Evolutionary conservation across 495 filamentous ascomycete species (phyloP).

Genomic region (Filosporella fistucella): DNA sequence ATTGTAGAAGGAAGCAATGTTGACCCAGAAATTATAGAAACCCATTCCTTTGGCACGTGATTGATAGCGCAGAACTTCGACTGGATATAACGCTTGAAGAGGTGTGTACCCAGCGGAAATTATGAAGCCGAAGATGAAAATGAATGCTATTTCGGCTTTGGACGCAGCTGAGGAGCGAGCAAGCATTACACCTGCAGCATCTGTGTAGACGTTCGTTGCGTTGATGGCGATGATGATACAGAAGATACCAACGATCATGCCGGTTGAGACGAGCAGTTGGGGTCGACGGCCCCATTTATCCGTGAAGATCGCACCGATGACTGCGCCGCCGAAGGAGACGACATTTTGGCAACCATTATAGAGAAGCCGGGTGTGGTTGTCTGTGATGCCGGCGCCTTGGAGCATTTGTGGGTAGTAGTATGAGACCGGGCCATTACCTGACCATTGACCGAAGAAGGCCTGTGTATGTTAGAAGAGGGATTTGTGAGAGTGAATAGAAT

Average conservation of each 20-base stretch:
- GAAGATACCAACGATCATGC: conserved; percentile 41
- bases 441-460: conserved; percentile 28
- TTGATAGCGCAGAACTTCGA: conserved; percentile 34
- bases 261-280: conserved; percentile 44
- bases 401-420: conserved; percentile 47
- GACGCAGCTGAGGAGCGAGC: conserved; percentile 40
- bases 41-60: conserved; percentile 48
- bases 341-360: background rate
- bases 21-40: conserved; percentile 32
- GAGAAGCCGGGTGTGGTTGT: conserved; percentile 50
- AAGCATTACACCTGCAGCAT: conserved; percentile 34
- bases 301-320: conserved; percentile 46
- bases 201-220: conserved; percentile 20
- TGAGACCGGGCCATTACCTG: conserved; percentile 42
- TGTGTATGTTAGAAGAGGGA: background rate
- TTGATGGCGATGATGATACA: conserved; percentile 46
- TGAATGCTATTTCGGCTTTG: conserved; percentile 41
- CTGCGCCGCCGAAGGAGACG: conserved; percentile 46
- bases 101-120: conserved; percentile 58
- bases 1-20: conserved; percentile 36
- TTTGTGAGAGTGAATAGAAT: background rate
- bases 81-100: conserved; percentile 37
- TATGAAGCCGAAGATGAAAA: conserved; percentile 59
- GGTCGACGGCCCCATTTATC: conserved; percentile 50
- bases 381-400: conserved; percentile 40